phyloP scores from a whole-genome alignment of 768 basidiomycete genomes.

The Hemileccinum impolitum region DNA sequence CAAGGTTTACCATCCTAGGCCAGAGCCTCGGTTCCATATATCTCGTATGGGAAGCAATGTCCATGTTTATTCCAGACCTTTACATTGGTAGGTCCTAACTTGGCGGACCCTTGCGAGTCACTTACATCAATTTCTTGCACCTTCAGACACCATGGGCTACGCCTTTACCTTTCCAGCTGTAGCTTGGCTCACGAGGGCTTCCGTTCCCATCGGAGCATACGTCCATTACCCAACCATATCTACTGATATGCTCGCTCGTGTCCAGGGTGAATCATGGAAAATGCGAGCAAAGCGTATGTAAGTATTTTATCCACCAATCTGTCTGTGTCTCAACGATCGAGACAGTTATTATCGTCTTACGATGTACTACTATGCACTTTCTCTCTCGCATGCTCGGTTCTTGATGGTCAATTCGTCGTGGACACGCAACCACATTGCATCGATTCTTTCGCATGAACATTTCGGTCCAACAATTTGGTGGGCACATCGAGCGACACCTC shows the following conservation, averaged over 20 bases:
- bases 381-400: constrained; percentile 70
- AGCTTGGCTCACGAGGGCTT: constrained; percentile 45
- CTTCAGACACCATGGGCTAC: constrained; percentile 93
- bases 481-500: constrained; percentile 41
- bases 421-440: constrained; percentile 83
- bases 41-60: constrained; percentile 81
- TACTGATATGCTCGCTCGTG: constrained; percentile 87
- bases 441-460: constrained; percentile 54
- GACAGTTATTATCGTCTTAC: constrained; percentile 84
- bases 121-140: constrained; percentile 5
- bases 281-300: constrained; percentile 24
- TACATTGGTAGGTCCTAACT: constrained; percentile 67
- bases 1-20: constrained; percentile 85
- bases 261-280: constrained; percentile 36
- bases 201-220: constrained; percentile 82
- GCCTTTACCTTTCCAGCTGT: constrained; percentile 90
- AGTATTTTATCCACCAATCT: constrained; percentile 3
- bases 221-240: constrained; percentile 97
- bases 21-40: constrained; percentile 88
- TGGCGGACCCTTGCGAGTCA: neutral
- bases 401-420: constrained; percentile 95
- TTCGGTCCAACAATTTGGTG: constrained; percentile 48
- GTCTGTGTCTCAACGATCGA: neutral
- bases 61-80: constrained; percentile 77
- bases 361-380: constrained; percentile 77